Evolutionary conservation across 1,139 yeast species (phyloP).

Genomic region (Debaryomyces robertsiae): DNA sequence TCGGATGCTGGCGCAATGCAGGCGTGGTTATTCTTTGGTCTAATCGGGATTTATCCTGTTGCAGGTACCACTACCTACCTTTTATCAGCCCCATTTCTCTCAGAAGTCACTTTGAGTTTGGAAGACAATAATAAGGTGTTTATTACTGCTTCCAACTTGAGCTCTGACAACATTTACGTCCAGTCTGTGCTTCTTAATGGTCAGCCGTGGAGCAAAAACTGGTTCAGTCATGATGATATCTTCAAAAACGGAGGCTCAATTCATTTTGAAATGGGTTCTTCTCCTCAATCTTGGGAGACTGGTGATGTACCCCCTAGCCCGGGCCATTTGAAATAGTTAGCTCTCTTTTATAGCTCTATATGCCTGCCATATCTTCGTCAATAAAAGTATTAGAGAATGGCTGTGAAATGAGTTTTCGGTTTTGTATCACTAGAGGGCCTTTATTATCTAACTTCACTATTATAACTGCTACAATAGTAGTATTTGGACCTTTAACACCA

Average conservation of each 20-base stretch:
- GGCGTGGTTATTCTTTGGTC: conserved; percentile 37
- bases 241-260: conserved; percentile 32
- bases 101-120: conserved; percentile 24
- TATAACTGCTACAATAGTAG: too few species aligned
- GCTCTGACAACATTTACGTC: conserved; percentile 25
- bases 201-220: conserved; percentile 26
- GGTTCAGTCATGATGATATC: conserved; percentile 36
- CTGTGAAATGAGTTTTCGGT: conserved; percentile 6
- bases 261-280: conserved; percentile 28
- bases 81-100: conserved; percentile 35
- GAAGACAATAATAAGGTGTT: conserved; percentile 28
- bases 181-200: conserved; percentile 35
- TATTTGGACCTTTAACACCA: background rate
- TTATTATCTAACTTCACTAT: background rate
- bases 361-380: too few species aligned
- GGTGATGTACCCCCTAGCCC: conserved; percentile 30
- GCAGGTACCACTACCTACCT: conserved; percentile 41
- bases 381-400: too few species aligned
- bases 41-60: conserved; percentile 40
- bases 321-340: conserved; percentile 20
- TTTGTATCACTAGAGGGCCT: conserved; percentile 1
- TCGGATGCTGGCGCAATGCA: conserved; percentile 47
- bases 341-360: too few species aligned
- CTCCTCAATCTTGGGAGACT: conserved; percentile 29
- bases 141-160: conserved; percentile 29